A percentile compares a stretch with the other conserved stretches of the same genome.
Evolutionary conservation across 768 basidiomycete species (phyloP).

Genomic region (Paxillus involutus): DNA sequence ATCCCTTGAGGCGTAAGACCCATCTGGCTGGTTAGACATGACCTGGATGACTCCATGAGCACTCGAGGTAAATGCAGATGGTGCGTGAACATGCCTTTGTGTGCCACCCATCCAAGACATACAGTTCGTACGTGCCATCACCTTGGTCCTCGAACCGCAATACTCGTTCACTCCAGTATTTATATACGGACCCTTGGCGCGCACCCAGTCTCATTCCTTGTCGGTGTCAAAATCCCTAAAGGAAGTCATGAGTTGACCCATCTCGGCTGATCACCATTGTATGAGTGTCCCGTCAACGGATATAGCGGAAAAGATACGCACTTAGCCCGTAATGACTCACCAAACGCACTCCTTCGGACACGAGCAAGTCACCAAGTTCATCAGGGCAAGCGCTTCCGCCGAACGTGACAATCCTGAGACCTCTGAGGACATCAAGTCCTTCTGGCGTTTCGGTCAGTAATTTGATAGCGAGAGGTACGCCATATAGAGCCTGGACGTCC

Average conservation of each 20-base stretch:
- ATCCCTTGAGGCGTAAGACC: conserved; percentile 56
- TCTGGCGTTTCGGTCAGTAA: conserved; percentile 48
- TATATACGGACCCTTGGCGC: conserved; percentile 27
- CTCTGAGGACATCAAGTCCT: conserved; percentile 40
- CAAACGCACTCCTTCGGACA: conserved; percentile 47
- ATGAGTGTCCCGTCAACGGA: not conserved
- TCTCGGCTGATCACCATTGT: conserved; percentile 18
- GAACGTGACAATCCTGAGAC: conserved; percentile 49
- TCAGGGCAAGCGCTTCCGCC: conserved; percentile 55
- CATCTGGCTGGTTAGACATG: conserved; percentile 46
- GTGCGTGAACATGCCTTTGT: conserved; percentile 39
- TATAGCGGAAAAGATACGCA: conserved; percentile 26
- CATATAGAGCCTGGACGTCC: conserved; percentile 32
- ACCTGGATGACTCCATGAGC: conserved; percentile 11
- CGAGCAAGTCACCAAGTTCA: conserved; percentile 51
- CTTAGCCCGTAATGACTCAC: conserved; percentile 49
- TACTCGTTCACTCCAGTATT: conserved; percentile 27
- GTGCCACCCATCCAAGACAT: conserved; percentile 51
- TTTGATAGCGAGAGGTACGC: conserved; percentile 40
- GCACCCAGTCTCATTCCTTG: conserved; percentile 58
- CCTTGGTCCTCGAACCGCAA: conserved; percentile 45
- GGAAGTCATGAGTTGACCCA: conserved; percentile 45
- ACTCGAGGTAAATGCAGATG: not conserved
- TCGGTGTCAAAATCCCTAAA: conserved; percentile 47
- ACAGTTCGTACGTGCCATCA: conserved; percentile 44